Base-by-base conservation (phyloP, 2,329 filamentous ascomycete genomes). In the Pseudocercospora vitis region DNA sequence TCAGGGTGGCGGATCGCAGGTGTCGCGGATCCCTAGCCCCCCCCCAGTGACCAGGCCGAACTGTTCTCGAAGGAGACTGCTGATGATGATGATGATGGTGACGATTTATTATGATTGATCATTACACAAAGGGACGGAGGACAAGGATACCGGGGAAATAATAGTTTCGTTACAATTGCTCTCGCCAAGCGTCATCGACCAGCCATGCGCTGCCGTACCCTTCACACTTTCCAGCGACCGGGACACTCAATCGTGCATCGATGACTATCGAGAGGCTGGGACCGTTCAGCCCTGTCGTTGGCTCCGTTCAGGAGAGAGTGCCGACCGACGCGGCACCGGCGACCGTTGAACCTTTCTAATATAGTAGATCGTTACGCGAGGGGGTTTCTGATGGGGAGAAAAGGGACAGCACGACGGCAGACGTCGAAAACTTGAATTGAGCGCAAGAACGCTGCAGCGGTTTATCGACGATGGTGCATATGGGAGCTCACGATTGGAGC, bases 151-250 rank as follows among this genome's bases (percentile, higher is more conserved):
- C n/a, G n/a, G n/a, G n/a, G n/a, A n/a, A n/a, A n/a, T n/a, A n/a
- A n/a, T n/a, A n/a, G n/a, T n/a, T n/a, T n/a, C n/a, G n/a, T n/a
- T n/a, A n/a, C n/a, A n/a, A n/a, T n/a, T 33, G 33, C 11, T 48
- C 12, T 48, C 24, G 16, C 12, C 11, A 18, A 23, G 47, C 47
- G 47, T 50, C 47, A 50, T 42, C 33, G 48, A 39, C 48, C 48
- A 42, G 48, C 48, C 48, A 42, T 50, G 48, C 48, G 28, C 35
- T 23, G 9, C 16, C 11, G 28, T 16, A 14, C 24, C 24, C 19
- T 46, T 21, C 46, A 19, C n/a, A n/a, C n/a, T n/a, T 28, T 47
- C 50, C 50, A 52, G 42, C 50, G 39, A 39, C 50, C 50, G 40
- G 50, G 40, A 46, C 28, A 37, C 37, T 40, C 39, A 18, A 31